A percentile compares a stretch with the other conserved stretches of the same genome.
Conservation (phyloP, 202 grass and related monocot species). For the Zizania palustris region DNA sequence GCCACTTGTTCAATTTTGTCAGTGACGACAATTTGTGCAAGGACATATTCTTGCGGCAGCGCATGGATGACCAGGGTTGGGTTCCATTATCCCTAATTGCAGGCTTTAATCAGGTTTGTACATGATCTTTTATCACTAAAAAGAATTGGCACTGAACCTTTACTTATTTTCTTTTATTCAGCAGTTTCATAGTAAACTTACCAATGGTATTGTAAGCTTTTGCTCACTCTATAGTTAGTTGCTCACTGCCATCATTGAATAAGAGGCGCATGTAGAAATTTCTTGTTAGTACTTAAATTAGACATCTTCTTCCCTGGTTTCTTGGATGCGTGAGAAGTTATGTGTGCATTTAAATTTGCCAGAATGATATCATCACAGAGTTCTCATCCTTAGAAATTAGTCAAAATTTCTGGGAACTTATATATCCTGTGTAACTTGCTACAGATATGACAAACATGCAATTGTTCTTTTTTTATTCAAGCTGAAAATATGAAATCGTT, state of each 20-base stretch:
- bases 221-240: conserved; percentile 14
- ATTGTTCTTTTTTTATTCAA: background rate
- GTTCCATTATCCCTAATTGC: conserved; percentile 81
- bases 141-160: background rate
- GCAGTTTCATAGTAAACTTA: background rate
- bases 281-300: background rate
- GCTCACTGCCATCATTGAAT: background rate
- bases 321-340: background rate
- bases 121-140: background rate
- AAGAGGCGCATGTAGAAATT: background rate
- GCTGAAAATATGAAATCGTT: background rate
- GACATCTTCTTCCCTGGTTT: conserved; percentile 2
- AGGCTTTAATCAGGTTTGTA: conserved; percentile 64
- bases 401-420: background rate
- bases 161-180: conserved; percentile 19
- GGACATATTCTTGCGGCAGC: conserved; percentile 65
- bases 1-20: conserved; percentile 37
- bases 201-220: background rate
- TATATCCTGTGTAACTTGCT: conserved; percentile 10
- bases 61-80: conserved; percentile 92
- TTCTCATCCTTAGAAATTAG: background rate
- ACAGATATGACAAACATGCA: background rate
- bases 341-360: conserved; percentile 2
- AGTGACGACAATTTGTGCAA: conserved; percentile 92
- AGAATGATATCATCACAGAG: background rate